Conservation (phyloP, 805 yeast species). For the Saccharomycopsis schoenii region DNA sequence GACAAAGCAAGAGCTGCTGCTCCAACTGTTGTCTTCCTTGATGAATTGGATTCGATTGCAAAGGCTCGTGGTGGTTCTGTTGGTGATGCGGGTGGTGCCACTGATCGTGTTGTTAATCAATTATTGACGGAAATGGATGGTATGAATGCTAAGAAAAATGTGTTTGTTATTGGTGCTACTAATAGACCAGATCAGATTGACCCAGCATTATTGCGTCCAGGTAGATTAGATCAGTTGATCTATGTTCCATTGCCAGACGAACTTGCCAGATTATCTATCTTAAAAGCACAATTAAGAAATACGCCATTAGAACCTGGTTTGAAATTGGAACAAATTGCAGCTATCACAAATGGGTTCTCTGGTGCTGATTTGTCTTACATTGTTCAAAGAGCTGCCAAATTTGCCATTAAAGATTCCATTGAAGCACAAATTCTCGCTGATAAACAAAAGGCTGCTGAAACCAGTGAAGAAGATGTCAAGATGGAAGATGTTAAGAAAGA, state of each 20-base stretch:
- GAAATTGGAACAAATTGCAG: constrained; percentile 79
- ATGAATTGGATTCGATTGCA: constrained; percentile 96
- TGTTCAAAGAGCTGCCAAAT: constrained; percentile 97
- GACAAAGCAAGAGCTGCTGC: constrained; percentile 99
- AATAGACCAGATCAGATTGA: constrained; percentile 99
- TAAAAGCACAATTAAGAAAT: constrained; percentile 94
- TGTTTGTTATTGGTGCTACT: constrained; percentile 97
- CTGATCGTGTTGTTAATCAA: constrained; percentile 94
- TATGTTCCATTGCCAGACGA: constrained; percentile 98
- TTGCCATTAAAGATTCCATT: constrained; percentile 95
- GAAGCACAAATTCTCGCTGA: constrained; percentile 58
- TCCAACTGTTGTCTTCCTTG: constrained; percentile 96
- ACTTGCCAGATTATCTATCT: constrained; percentile 82
- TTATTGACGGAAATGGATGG: constrained; percentile 98
- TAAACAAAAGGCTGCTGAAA: constrained; percentile 34
- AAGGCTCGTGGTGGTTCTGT: constrained; percentile 88
- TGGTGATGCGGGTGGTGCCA: constrained; percentile 96
- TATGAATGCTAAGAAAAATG: constrained; percentile 99
- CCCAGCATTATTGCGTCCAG: constrained; percentile 97
- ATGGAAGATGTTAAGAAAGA: constrained; percentile 29
- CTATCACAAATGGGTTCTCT: constrained; percentile 92
- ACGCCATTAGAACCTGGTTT: constrained; percentile 98
- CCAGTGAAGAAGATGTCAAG: constrained; percentile 43
- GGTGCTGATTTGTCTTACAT: constrained; percentile 98
- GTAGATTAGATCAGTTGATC: constrained; percentile 96